Base-by-base conservation (phyloP, 2,329 filamentous ascomycete genomes). In the Stemphylium vesicarium region DNA sequence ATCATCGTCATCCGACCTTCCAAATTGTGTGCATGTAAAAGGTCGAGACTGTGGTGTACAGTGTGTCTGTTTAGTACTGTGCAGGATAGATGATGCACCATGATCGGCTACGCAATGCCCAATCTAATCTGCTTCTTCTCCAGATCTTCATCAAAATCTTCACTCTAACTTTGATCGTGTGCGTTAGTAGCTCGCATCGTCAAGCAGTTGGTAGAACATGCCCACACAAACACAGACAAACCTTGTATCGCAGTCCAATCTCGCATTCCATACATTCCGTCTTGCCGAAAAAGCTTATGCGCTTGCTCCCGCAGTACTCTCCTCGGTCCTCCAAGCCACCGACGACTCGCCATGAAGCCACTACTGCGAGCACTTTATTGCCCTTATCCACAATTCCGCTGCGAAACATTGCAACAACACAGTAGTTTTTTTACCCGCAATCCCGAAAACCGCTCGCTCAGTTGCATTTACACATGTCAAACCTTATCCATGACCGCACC, bases 261-360 rank as follows among this genome's bases (percentile, higher is more conserved):
- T 45, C 41, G 52, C 41, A 46, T 41, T 20, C 20, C 3, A 20
- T 20, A 20, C 20, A 20, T 20, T 41, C 37, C 47, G n/a, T 39
- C 46, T 45, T 43, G 36, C 38, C 48, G 39, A 16, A 29, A 56
- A 54, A 47, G 48, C 53, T 52, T 56, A 20, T 52, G 42, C 53
- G 29, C 40, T 41, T 37, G 37, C 43, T 51, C 48, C 48, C 48
- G 50, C 20, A 46, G 26, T 32, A 22, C 36, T 45, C 36, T n/a
- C 16, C 22, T 33, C 41, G 48, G 35, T 41, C 24, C 38, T 32
- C 15, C 47, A 50, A 41, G 31, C 47, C 41, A 35, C 40, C 47
- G 29, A 36, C 41, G 22, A 32, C 20, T 55, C 33, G 18, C 36
- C 22, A 36, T 42, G 41, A 33, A 22, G 26, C 20, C 39, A 36